Evolutionary conservation across 306 rosid genomes (phyloP), one percentile per base, ranked within the genome.

Genomic region (Casuarina equisetifolia): DNA sequence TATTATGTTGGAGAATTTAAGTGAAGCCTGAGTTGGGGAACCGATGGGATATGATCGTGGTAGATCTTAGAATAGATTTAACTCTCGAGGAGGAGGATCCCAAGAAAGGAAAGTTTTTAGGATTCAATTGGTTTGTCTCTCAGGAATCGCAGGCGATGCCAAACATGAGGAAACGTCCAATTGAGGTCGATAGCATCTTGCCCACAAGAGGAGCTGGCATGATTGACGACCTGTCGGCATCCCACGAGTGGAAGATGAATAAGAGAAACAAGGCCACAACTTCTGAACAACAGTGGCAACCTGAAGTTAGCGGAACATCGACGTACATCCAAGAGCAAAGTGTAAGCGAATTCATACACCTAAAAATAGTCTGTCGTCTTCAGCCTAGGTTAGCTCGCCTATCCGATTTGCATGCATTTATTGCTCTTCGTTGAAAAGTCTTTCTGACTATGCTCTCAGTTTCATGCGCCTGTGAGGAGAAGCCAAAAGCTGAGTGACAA

Each of bases 401-500:
- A 25, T 25, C 32, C 1, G 32, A 25, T 25, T 32, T 64, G 13
- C 40, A 36, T 63, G 35, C 61, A 51, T 4, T 6, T 32, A 49
- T 4, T 19, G 25, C 55, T 6, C 69, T 44, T 63, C 43, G 45
- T 54, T 73, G 17, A 36, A 16, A 36, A 52, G 17, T 0, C 38
- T 66, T 52, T 75, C 11, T 44, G 8, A 19, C 19, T 45, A 6
- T 68, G 73, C 42, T 35, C 61, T 49, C 73, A 83, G 89, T 54
- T 87, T 66, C 82, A 73, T 39, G 77, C 52, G 59, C 88, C 87
- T 36, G 68, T 20, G 74, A 85, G 83, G 79, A 85, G 86, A 83
- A 88, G 87, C 83, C 93, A 89, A 80, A 92, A 88, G 88, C 88
- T 92, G n/a, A 74, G 87, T 44, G 90, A 92, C 72, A 88, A 88